Base-by-base conservation (phyloP, 108 stramenopile species). In the Fragilariopsis cylindrus region DNA sequence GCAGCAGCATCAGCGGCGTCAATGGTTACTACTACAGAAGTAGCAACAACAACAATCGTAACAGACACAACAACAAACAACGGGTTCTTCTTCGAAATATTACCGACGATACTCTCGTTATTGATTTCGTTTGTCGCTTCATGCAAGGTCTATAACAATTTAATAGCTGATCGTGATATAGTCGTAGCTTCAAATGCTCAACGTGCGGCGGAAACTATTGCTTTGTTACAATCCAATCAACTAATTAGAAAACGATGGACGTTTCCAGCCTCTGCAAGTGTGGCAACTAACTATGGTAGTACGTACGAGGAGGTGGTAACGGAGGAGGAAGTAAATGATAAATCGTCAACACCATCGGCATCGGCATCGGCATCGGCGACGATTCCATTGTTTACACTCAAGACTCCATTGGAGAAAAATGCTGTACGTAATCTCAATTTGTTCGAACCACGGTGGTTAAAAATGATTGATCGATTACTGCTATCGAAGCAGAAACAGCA, bases 381-480 rank as follows among this genome's bases (percentile, higher is more conserved):
- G 4, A 54, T 77, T 56, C 85, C 85, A 1, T 52, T 86, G 16
- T 86, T 86, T 60, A 86, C 85, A 50, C 75, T 86, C 48, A 86
- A 81, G 60, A 74, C 49, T 55, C 77, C 85, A 4, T 53, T 86
- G 47, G 42, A 72, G 19, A 53, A 72, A 19, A 77, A 81, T 65
- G 67, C 55, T 40, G 75, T 64, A 60, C 56, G 85, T 3, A 73
- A 75, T 70, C 81, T 86, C 4, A 81, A 86, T 49, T 56, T 86
- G 12, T 86, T 86, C 54, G 85, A 86, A 84, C 85, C 85, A 52
- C 82, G 85, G 15, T 86, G 85, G 85, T 77, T 86, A 6, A 83
- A 76, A 69, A 86, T 86, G 85, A 84, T 86, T 60, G 85, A 86
- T 64, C 70, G 54, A 21, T 77, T 30, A 66, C 52, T 63, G 62